Percentiles rank a stretch among this genome's conserved stretches.
Evolutionary conservation across 176 grass and related monocot species (phyloP).

Genomic region (Echinochloa phyllopogon): DNA sequence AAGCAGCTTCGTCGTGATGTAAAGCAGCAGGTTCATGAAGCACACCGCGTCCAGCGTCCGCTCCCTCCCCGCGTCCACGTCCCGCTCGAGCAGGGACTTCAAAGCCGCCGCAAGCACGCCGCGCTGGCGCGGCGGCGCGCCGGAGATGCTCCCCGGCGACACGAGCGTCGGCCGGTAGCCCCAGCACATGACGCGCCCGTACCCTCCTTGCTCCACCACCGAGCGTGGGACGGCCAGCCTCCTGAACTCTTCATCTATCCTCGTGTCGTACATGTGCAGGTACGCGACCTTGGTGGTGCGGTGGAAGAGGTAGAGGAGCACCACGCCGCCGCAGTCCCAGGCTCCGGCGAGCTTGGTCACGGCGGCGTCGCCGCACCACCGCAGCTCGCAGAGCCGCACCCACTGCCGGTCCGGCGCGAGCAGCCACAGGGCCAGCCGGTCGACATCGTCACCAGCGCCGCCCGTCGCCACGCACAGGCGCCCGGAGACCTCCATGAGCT

Average conservation of each 20-base stretch:
- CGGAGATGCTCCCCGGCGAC: background rate
- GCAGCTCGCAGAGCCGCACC: background rate
- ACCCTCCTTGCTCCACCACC: background rate
- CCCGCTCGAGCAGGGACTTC: background rate
- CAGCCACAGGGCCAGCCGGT: background rate
- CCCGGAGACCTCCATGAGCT: background rate
- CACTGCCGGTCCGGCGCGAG: background rate
- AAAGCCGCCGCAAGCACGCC: too few species aligned
- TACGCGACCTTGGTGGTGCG: background rate
- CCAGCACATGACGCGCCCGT: background rate
- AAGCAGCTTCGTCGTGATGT: background rate
- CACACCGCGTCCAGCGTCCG: background rate
- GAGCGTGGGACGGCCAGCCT: background rate
- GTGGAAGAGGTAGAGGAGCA: background rate
- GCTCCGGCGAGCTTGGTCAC: background rate
- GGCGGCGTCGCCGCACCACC: background rate
- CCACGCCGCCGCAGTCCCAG: conserved; percentile 19
- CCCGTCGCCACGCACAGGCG: background rate
- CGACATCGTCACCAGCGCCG: too few species aligned
- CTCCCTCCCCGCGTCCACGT: background rate
- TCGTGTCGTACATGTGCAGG: background rate
- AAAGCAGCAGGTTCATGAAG: conserved; percentile 3
- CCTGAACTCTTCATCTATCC: background rate
- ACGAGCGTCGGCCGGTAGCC: background rate
- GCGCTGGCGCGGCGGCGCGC: too few species aligned